These are phyloP conservation scores for Parasitella parasitica DNA, from an alignment of 371 early-diverging fungal genomes.

Conservation along the genomic window DNA sequence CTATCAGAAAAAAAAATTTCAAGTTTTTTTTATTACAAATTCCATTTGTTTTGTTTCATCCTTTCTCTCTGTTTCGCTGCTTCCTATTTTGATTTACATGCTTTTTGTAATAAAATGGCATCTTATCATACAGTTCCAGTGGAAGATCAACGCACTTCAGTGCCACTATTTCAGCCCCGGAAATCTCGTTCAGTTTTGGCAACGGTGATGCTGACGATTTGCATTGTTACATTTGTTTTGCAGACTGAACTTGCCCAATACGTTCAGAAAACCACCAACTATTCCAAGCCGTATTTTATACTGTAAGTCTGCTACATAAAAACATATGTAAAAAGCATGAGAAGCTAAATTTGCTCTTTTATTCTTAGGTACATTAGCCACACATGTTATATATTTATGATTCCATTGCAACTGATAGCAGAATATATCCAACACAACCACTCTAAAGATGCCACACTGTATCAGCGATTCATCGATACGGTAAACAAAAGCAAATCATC, in stretches of 20 bases:
- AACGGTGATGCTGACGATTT: slow-evolving; percentile 49
- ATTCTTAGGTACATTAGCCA: slow-evolving; percentile 66
- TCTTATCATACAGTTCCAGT: slow-evolving; percentile 34
- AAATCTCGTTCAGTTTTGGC: slow-evolving; percentile 34
- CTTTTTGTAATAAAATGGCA: slow-evolving; percentile 8
- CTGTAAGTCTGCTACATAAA: slow-evolving; percentile 42
- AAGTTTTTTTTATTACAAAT: not conserved
- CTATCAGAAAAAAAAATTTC: not conserved
- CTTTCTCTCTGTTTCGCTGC: not conserved
- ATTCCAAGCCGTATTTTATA: slow-evolving; percentile 77
- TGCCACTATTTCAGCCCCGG: slow-evolving; percentile 11
- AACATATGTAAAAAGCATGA: not conserved
- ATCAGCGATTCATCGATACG: slow-evolving; percentile 6
- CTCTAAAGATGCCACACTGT: not conserved
- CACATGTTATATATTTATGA: slow-evolving; percentile 65
- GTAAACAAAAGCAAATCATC: slow-evolving; percentile 1
- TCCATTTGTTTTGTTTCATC: not conserved
- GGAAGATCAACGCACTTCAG: slow-evolving; percentile 12
- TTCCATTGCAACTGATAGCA: slow-evolving; percentile 63
- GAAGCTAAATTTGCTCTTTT: not conserved
- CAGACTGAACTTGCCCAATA: slow-evolving; percentile 71
- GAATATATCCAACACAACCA: slow-evolving; percentile 34
- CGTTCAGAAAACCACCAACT: slow-evolving; percentile 61
- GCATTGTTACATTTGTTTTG: slow-evolving; percentile 62
- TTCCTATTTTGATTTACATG: not conserved